A percentile compares a stretch with the other conserved stretches of the same genome.
Conservation (phyloP, 75 land plant species). For the Selaginella tamariscina region DNA sequence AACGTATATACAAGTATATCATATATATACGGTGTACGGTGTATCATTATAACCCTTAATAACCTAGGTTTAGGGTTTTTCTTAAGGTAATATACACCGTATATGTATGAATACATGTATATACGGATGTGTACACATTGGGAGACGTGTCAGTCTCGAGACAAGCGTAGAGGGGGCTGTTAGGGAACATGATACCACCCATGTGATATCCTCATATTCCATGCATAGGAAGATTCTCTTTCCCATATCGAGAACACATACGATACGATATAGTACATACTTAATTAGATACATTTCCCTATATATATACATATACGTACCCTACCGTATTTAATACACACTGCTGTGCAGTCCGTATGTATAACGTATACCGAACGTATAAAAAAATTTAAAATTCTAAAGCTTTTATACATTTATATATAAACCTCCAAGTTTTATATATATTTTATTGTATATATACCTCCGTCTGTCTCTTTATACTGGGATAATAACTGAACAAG, state of each 20-base stretch:
- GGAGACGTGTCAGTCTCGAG: not conserved
- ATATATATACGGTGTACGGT: not conserved
- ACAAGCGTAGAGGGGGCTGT: not conserved
- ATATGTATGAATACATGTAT: not conserved
- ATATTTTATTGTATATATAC: too few species aligned
- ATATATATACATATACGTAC: not conserved
- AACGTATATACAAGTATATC: not conserved
- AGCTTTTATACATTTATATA: not conserved
- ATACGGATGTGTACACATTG: not conserved
- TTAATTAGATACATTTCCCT: not conserved
- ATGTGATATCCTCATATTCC: conserved; percentile 2
- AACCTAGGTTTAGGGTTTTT: not conserved
- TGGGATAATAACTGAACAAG: not conserved
- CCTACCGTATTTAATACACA: not conserved
- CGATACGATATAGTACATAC: conserved; percentile 1
- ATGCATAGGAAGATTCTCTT: not conserved
- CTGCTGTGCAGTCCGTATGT: not conserved
- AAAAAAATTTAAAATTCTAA: not conserved
- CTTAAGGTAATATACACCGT: not conserved
- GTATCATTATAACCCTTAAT: not conserved
- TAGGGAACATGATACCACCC: not conserved
- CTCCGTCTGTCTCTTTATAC: not conserved
- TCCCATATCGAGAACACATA: not conserved
- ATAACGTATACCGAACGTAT: not conserved
- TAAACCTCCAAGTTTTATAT: too few species aligned